Percentiles rank a stretch among this genome's conserved stretches.
Conservation (phyloP, 805 yeast genomes). For the Wickerhamiella australiensis region DNA sequence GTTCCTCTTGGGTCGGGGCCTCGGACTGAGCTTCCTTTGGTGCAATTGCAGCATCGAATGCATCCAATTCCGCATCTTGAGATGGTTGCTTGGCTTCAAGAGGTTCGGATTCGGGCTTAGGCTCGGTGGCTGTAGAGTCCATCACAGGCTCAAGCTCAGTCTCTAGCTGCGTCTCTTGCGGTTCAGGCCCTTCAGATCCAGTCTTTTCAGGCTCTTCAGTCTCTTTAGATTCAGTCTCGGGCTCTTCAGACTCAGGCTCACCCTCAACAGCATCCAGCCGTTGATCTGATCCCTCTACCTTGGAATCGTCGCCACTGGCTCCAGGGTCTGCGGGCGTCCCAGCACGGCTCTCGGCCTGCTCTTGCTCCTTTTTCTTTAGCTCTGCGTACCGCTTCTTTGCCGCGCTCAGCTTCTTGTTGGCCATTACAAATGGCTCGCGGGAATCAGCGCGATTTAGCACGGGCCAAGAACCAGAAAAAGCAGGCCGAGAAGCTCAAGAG, state of each 20-base stretch:
- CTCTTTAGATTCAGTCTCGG: neutral
- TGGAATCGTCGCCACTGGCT: neutral
- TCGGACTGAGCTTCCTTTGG: too few species aligned
- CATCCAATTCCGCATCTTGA: neutral
- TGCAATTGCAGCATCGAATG: constrained; percentile 5
- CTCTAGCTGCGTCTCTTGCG: too few species aligned
- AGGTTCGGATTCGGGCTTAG: neutral
- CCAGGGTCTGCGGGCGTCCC: constrained; percentile 8
- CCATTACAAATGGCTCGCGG: constrained; percentile 69
- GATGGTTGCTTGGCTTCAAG: neutral
- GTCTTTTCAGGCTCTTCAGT: neutral
- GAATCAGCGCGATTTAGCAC: constrained; percentile 88
- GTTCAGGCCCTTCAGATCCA: too few species aligned
- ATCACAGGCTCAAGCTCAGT: neutral
- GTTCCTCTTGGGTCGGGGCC: too few species aligned
- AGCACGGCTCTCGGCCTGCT: too few species aligned
- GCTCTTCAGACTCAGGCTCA: neutral
- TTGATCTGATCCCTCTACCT: neutral
- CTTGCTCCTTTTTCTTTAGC: constrained; percentile 45
- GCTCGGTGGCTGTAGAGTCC: too few species aligned
- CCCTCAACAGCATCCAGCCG: neutral
- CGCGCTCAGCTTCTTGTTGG: constrained; percentile 42
- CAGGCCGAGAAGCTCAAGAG: constrained; percentile 40
- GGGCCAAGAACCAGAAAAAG: constrained; percentile 79
- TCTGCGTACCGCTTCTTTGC: constrained; percentile 66